Percentiles rank a stretch among this genome's conserved stretches.
Conservation (phyloP, 495 filamentous ascomycete genomes). For the Entonaema liquescens region DNA sequence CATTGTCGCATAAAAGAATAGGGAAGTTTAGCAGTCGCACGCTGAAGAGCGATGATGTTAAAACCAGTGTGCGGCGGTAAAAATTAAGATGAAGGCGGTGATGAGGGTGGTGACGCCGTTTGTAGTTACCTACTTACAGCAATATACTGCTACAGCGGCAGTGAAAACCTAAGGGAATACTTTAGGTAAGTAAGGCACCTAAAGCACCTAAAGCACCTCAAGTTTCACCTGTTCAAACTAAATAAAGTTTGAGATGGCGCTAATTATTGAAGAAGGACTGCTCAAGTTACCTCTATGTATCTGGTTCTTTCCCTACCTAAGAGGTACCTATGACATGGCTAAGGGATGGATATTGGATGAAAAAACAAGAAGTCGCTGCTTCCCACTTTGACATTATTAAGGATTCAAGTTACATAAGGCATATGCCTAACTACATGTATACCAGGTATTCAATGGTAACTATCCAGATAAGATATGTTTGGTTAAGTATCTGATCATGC, state of each 20-base stretch:
- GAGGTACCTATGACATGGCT: background rate
- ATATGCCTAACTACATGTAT: too few relatives aligned
- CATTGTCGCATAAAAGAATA: background rate
- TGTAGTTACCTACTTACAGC: background rate
- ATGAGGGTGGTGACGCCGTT: background rate
- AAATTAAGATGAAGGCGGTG: background rate
- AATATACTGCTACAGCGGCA: background rate
- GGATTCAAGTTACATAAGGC: too few relatives aligned
- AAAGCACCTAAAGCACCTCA: too few relatives aligned
- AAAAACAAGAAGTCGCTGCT: background rate
- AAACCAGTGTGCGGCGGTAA: background rate
- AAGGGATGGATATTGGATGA: background rate
- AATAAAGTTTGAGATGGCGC: background rate
- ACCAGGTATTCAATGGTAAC: too few relatives aligned
- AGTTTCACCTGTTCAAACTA: too few relatives aligned
- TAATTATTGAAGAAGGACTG: background rate
- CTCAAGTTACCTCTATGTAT: background rate
- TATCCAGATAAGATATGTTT: too few relatives aligned
- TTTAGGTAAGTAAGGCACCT: too few relatives aligned
- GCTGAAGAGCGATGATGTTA: background rate
- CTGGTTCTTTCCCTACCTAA: background rate
- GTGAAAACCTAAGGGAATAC: background rate
- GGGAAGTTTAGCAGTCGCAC: background rate
- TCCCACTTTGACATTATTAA: background rate
- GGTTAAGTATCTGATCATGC: too few relatives aligned